A percentile compares a stretch with the other conserved stretches of the same genome.
Evolutionary conservation across 305 asterid genomes (phyloP).

Genomic region (Rubia peregrina): DNA sequence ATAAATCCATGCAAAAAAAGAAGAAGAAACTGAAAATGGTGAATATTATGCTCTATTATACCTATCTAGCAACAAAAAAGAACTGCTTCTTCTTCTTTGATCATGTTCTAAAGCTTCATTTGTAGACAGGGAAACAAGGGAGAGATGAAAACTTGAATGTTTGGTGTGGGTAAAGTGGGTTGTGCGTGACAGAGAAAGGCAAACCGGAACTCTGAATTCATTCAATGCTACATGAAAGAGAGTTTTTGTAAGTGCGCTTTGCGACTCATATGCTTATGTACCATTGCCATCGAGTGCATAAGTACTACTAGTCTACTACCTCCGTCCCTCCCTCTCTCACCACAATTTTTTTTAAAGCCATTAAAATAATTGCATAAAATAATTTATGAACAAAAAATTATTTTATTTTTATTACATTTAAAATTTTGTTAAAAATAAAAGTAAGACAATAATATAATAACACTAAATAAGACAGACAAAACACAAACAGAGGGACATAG

Average conservation of each 20-base stretch:
- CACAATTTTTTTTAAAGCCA: no score
- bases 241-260: constrained; percentile 17
- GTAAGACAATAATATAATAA: no score
- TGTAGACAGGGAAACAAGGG: not conserved
- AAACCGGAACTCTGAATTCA: not conserved
- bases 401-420: no score
- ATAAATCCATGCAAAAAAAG: constrained; percentile 15
- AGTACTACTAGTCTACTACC: not conserved
- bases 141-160: not conserved
- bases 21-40: not conserved
- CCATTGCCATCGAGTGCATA: constrained; percentile 12
- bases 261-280: not conserved
- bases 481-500: no score
- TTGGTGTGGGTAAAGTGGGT: not conserved
- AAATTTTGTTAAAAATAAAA: no score
- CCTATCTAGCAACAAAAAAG: not conserved
- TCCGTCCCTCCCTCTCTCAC: no score
- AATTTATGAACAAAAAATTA: no score
- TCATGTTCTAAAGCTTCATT: not conserved
- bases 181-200: constrained; percentile 4
- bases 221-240: constrained; percentile 2
- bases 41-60: not conserved
- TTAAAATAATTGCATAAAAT: no score
- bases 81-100: not conserved
- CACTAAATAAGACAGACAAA: no score